Conservation (phyloP, 176 grass and related monocot genomes). For the Rhynchospora breviuscula region DNA sequence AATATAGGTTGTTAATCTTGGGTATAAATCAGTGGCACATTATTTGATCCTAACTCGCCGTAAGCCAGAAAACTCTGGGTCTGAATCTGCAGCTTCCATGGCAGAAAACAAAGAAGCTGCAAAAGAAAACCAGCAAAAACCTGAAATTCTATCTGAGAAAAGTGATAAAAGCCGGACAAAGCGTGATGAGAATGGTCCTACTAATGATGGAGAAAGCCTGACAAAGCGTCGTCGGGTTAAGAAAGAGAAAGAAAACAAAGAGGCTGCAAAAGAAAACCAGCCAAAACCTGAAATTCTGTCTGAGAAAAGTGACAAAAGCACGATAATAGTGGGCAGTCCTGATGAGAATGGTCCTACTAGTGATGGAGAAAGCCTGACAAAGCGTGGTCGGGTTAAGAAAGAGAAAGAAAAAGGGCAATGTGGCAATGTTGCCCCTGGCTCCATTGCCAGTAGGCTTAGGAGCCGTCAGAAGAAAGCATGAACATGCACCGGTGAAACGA, state of each 20-base stretch:
- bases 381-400: not conserved
- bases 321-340: not conserved
- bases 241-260: not conserved
- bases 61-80: constrained; percentile 12
- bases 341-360: not conserved
- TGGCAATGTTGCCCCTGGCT: not conserved
- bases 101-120: not conserved
- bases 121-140: not conserved
- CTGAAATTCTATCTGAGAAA: not conserved
- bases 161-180: not conserved
- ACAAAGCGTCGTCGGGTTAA: not conserved
- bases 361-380: not conserved
- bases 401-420: not conserved
- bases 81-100: constrained; percentile 8
- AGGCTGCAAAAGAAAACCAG: not conserved
- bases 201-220: not conserved
- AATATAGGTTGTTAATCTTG: constrained; percentile 49
- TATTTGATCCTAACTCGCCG: constrained; percentile 64
- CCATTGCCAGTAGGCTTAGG: not conserved
- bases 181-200: not conserved
- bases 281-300: not conserved
- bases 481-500: not conserved
- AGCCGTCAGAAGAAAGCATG: constrained; percentile 18
- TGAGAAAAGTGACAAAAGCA: not conserved
- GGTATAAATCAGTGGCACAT: constrained; percentile 89